Evolutionary conservation across 164 flowering plant genomes (phyloP), one percentile per base, ranked within the genome.

Genomic region (Umbilicus rupestris): DNA sequence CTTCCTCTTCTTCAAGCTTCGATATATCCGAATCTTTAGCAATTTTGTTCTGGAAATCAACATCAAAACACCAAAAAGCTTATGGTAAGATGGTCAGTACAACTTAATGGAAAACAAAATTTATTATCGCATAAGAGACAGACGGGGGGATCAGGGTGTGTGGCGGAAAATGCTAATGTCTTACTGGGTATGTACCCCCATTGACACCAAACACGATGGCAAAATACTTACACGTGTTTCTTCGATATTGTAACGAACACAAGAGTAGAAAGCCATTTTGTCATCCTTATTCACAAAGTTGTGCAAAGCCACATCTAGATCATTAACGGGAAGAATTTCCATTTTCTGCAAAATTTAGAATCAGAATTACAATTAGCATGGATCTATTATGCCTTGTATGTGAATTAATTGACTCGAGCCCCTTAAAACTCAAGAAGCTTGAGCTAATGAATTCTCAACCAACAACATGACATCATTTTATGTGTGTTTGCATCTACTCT

Each of bases 231-330:
- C 99, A 68, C 93, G 92, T 63, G 97, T 94, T 82, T 94, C 99
- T 72, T 86, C 84, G 42, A 94, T 83, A 79, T 89, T 94, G 79
- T 87, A 85, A 65, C 81, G 82, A 67, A 94, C 63, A 71, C 96
- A 91, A 63, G 87, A 71, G 73, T 86, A 79, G 66, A 94, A 94
- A 20, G 99, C 97, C 84, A 79, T 78, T 73, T 91, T 94, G 74
- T 94, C 99, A 80, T 94, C 99, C 79, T 94, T 94, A 75, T 83
- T 94, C 8, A 94, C 96, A 82, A 91, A 91, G 66, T 88, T 85
- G 26, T 94, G 99, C 45, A 94, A 80, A 59, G 99, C 97, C 74
- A 82, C 85, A 83, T 87, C 93, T 87, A 94, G 74, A 76, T 94
- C 99, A 76, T 79, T 85, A 68, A 94, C 96, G 0, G 97, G 99